Base-by-base conservation (phyloP, 1,284 basidiomycete genomes). In the Stereum hirsutum region DNA sequence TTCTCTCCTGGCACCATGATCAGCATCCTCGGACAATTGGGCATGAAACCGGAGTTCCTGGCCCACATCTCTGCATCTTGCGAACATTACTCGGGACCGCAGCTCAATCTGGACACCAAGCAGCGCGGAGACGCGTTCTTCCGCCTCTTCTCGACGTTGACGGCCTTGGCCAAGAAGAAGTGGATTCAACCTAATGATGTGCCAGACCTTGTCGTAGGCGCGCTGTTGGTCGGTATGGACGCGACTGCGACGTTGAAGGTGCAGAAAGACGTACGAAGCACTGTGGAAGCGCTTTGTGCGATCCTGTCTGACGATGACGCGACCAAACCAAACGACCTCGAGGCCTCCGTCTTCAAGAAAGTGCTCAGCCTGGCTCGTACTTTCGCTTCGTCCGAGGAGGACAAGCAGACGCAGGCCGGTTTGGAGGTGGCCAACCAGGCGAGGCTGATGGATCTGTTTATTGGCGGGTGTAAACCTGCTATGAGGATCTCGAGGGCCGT, bases 201-300 rank as follows among this genome's bases (percentile, higher is more conserved):
- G 3, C 65, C 73, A 3, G 65, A 74, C 43, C 54, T 76, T n/a
- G 51, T 79, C 6, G 50, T 76, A 35, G 56, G 64, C 1, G 52
- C 86, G 36, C 47, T 78, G 5, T 57, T 81, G 3, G 56, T 86
- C 19, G 77, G 66, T 2, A 66, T 82, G 48, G 83, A 86, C 51
- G 57, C 65, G 0, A 56, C 63, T 6, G 70, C 69, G 15, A 58
- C 68, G 2, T 50, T 57, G 2, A 68, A 72, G 11, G 58, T 78
- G 8, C 61, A 59, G 37, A 59, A 57, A 27, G 72, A 74, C 14
- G 57, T 82, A 37, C 65, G 64, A 39, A 47, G 60, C 5, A 63
- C 69, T 1, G 54, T 81, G 24, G 66, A 80, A 42, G 48, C 54
- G 20, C 48, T 79, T 32, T 75, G 72, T 46, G 32, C 12, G 8